These are phyloP conservation scores for Arthrobotrys conoides DNA, from an alignment of 2,329 filamentous ascomycete genomes.

Conservation along the genomic window DNA sequence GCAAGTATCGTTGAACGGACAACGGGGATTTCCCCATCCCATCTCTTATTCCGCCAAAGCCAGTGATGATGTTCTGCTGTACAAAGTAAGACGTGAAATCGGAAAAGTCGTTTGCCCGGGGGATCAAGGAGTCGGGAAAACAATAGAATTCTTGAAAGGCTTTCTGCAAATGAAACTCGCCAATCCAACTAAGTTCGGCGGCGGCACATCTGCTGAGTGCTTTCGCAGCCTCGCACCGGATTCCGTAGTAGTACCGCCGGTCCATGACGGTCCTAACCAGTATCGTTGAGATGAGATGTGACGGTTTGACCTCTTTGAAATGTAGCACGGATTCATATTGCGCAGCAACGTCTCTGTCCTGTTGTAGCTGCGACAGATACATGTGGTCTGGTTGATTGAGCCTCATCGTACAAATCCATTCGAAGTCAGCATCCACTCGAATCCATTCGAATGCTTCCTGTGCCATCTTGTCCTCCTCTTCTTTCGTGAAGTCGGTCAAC, in stretches of 20 bases:
- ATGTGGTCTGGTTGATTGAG: slow-evolving; percentile 92
- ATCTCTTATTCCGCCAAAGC: slow-evolving; percentile 84
- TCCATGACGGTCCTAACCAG: slow-evolving; percentile 92
- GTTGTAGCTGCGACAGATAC: slow-evolving; percentile 96
- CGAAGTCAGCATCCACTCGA: slow-evolving; percentile 95
- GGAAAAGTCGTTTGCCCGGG: slow-evolving; percentile 89
- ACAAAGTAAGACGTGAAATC: slow-evolving; percentile 88
- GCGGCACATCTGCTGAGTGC: slow-evolving; percentile 82
- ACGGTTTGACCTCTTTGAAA: slow-evolving; percentile 75
- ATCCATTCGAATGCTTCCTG: slow-evolving; percentile 99
- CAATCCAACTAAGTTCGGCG: slow-evolving; percentile 80
- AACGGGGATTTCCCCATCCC: slow-evolving; percentile 81
- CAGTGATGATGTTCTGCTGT: slow-evolving; percentile 84
- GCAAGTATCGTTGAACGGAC: slow-evolving; percentile 83
- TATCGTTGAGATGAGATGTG: slow-evolving; percentile 85
- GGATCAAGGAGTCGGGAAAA: slow-evolving; percentile 81
- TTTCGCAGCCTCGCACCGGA: slow-evolving; percentile 86
- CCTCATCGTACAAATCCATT: slow-evolving; percentile 92
- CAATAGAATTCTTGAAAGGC: slow-evolving; percentile 92
- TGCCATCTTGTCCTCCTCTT: slow-evolving; percentile 91
- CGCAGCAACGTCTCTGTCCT: slow-evolving; percentile 97
- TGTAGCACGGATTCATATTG: slow-evolving; percentile 80
- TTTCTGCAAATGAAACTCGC: slow-evolving; percentile 85
- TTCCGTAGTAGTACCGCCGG: slow-evolving; percentile 90
- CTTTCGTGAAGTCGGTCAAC: slow-evolving; percentile 87